A percentile compares a stretch with the other conserved stretches of the same genome.
Conservation (phyloP, 2,329 filamentous ascomycete species). For the Fusarium mangiferae region DNA sequence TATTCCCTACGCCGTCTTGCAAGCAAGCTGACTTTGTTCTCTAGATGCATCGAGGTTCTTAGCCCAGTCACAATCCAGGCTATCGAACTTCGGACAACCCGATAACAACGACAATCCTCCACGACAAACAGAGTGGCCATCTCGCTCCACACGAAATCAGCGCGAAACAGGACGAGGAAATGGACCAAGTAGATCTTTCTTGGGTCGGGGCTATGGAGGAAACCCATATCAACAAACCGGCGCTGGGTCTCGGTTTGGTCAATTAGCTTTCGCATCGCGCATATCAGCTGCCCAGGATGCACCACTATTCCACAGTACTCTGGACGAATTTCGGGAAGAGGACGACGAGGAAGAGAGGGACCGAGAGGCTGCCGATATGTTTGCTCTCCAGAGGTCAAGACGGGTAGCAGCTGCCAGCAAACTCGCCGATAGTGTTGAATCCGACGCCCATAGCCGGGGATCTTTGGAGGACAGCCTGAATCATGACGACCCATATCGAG, state of each 20-base stretch:
- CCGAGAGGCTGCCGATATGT: conserved; percentile 91
- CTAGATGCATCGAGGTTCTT: conserved; percentile 96
- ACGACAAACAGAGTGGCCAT: conserved; percentile 49
- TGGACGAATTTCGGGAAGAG: conserved; percentile 91
- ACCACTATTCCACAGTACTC: conserved; percentile 91
- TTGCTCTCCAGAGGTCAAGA: conserved; percentile 88
- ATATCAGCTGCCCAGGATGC: conserved; percentile 79
- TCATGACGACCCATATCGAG: conserved; percentile 53
- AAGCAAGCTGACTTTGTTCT: conserved; percentile 23
- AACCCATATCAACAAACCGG: conserved; percentile 88
- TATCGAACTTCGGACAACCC: conserved; percentile 76
- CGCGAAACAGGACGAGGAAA: conserved; percentile 47
- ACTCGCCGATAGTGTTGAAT: conserved; percentile 85
- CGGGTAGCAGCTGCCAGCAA: conserved; percentile 87
- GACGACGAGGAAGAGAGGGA: conserved; percentile 93
- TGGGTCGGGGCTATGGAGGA: conserved; percentile 61
- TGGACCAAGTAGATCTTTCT: conserved; percentile 54
- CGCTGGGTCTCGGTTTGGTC: conserved; percentile 76
- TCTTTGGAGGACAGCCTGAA: conserved; percentile 50
- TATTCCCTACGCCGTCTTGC: not conserved
- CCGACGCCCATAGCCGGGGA: conserved; percentile 64
- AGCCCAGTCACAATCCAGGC: conserved; percentile 92
- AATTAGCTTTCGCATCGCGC: conserved; percentile 78
- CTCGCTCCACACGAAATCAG: conserved; percentile 48
- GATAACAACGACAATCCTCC: conserved; percentile 52